Evolutionary conservation across 257 asterid genomes (phyloP).

Genomic region (Handroanthus guayacan): DNA sequence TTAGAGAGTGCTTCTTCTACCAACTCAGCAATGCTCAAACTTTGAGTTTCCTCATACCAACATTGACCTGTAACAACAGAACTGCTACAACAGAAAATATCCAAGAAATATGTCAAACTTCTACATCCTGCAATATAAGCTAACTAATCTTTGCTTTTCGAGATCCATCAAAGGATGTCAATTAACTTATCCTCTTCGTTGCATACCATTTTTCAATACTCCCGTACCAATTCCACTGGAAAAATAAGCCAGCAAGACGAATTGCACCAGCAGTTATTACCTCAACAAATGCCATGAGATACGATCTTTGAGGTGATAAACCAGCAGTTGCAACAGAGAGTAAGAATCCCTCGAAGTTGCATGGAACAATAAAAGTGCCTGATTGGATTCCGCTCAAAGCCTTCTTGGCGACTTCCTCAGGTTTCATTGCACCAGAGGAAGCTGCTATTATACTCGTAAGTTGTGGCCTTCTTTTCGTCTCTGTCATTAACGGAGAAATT

Average conservation of each 20-base stretch:
- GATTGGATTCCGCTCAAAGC: slow-evolving; percentile 61
- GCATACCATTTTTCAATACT: slow-evolving; percentile 60
- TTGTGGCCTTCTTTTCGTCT: slow-evolving; percentile 70
- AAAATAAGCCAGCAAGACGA: slow-evolving; percentile 62
- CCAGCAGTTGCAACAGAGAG: slow-evolving; percentile 76
- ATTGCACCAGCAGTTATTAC: slow-evolving; percentile 50
- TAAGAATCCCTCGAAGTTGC: slow-evolving; percentile 69
- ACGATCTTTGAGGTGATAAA: slow-evolving; percentile 79
- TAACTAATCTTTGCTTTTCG: not conserved
- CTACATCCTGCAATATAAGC: not conserved
- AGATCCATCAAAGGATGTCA: not conserved
- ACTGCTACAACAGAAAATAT: no score
- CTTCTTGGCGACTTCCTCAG: slow-evolving; percentile 74
- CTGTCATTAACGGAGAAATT: slow-evolving; percentile 40
- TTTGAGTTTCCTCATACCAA: no score
- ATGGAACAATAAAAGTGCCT: slow-evolving; percentile 62
- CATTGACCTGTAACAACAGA: no score
- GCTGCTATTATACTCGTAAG: slow-evolving; percentile 68
- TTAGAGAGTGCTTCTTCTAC: no score
- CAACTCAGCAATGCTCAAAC: no score
- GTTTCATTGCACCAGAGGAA: slow-evolving; percentile 77
- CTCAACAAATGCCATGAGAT: slow-evolving; percentile 68
- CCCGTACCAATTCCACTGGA: slow-evolving; percentile 77
- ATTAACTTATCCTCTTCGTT: not conserved
- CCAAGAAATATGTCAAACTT: not conserved